Conservation (phyloP, 306 rosid genomes). For the Dicorynia guianensis region DNA sequence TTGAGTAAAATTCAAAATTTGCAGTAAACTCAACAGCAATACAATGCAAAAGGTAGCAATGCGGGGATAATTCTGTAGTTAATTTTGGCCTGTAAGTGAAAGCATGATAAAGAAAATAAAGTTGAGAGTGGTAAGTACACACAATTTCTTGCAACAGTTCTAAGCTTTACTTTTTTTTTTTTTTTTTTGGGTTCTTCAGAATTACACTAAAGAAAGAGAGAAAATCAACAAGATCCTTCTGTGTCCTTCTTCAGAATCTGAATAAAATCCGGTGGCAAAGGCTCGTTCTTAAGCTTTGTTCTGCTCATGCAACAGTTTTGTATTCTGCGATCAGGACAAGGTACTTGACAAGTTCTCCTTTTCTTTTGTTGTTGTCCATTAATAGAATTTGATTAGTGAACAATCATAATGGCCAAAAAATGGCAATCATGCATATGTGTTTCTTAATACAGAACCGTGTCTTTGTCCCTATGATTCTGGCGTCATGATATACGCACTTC, state of each 20-base stretch:
- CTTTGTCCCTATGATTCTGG: background rate
- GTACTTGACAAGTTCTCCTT: background rate
- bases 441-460: background rate
- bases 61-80: too few species aligned
- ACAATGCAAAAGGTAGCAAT: background rate
- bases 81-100: background rate
- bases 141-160: constrained; percentile 28
- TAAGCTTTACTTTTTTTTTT: too few species aligned
- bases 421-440: background rate
- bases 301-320: constrained; percentile 24
- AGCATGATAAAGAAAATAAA: background rate
- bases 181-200: too few species aligned
- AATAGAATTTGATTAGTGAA: background rate
- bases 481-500: constrained; percentile 4
- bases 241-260: too few species aligned
- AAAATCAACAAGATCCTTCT: too few species aligned
- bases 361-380: too few species aligned
- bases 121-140: background rate
- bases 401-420: too few species aligned
- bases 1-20: background rate
- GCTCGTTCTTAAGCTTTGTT: too few species aligned
- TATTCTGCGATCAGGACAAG: constrained; percentile 3
- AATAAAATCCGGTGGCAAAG: too few species aligned
- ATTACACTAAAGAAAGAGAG: too few species aligned
- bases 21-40: background rate